A percentile compares a stretch with the other conserved stretches of the same genome.
Evolutionary conservation across 768 basidiomycete genomes (phyloP).

Genomic region (Xerocomellus dryophilus): DNA sequence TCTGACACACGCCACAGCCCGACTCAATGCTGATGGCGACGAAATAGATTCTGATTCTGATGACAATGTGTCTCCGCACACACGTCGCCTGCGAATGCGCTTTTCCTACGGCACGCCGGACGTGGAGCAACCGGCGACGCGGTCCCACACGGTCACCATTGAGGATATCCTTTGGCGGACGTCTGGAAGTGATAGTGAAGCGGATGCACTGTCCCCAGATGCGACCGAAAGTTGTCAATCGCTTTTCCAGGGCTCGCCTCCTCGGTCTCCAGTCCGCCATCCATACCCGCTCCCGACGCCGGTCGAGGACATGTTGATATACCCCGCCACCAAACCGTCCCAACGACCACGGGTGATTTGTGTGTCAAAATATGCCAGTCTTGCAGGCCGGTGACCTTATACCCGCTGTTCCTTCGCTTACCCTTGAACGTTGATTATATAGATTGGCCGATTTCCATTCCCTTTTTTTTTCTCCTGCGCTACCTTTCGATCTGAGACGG

Average conservation of each 20-base stretch:
- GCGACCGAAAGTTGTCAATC: conserved; percentile 18
- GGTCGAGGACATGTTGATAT: conserved; percentile 47
- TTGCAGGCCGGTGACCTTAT: conserved; percentile 29
- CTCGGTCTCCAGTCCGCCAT: conserved; percentile 7
- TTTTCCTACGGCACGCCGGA: conserved; percentile 20
- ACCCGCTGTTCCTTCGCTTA: neutral
- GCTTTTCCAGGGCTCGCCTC: conserved; percentile 12
- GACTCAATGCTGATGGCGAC: conserved; percentile 52
- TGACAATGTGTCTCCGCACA: conserved; percentile 46
- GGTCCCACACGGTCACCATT: conserved; percentile 28
- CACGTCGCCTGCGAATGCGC: conserved; percentile 46
- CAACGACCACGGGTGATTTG: conserved; percentile 13
- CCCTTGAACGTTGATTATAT: neutral
- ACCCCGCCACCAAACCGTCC: conserved; percentile 10
- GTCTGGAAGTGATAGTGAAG: conserved; percentile 24
- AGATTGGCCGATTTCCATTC: conserved; percentile 2
- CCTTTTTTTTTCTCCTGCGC: neutral
- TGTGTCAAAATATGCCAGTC: conserved; percentile 30
- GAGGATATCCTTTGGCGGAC: conserved; percentile 25
- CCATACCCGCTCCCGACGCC: conserved; percentile 57
- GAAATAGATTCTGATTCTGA: conserved; percentile 63
- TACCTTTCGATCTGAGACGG: neutral
- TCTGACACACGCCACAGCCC: conserved; percentile 27
- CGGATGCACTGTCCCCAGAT: conserved; percentile 18
- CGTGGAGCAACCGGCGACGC: conserved; percentile 29